A percentile compares a stretch with the other conserved stretches of the same genome.
Evolutionary conservation across 2,329 filamentous ascomycete species (phyloP).

Genomic region (Cladophialophora exuberans): DNA sequence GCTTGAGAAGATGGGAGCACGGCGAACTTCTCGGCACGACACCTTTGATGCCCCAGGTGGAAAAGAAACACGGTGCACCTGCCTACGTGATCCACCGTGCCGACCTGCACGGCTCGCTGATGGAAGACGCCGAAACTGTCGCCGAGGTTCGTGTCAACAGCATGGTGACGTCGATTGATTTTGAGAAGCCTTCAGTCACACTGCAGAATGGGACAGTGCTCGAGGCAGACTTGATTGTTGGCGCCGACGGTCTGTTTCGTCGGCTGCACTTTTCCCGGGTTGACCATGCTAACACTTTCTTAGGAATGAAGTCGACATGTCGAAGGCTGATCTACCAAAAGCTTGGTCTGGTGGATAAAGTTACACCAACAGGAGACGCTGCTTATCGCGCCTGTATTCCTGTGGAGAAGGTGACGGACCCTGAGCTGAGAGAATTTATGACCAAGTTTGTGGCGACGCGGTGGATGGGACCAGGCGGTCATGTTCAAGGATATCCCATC

Average conservation of each 20-base stretch:
- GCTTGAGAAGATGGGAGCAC: constrained; percentile 3
- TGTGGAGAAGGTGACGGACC: constrained; percentile 32
- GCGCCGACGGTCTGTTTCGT: constrained; percentile 33
- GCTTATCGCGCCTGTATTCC: constrained; percentile 35
- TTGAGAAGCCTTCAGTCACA: constrained; percentile 29
- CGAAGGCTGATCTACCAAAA: constrained; percentile 26
- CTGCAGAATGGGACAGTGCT: constrained; percentile 24
- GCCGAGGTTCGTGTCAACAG: constrained; percentile 28
- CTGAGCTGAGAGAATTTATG: constrained; percentile 33
- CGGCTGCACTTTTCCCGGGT: not conserved
- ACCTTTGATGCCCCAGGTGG: constrained; percentile 20
- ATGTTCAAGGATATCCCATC: constrained; percentile 37
- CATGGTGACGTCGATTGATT: constrained; percentile 10
- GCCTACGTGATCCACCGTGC: constrained; percentile 38
- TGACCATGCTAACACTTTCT: not conserved
- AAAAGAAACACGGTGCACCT: constrained; percentile 34
- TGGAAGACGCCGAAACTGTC: constrained; percentile 26
- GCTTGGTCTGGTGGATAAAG: constrained; percentile 21
- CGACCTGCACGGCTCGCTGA: constrained; percentile 32
- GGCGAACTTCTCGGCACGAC: constrained; percentile 3
- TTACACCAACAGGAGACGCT: constrained; percentile 34
- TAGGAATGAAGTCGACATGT: constrained; percentile 33
- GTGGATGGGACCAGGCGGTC: constrained; percentile 37
- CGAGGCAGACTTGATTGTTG: constrained; percentile 34
- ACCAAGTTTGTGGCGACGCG: constrained; percentile 33